phyloP scores from a whole-genome alignment of 768 basidiomycete genomes.

The Paxillus rubicundulus region DNA sequence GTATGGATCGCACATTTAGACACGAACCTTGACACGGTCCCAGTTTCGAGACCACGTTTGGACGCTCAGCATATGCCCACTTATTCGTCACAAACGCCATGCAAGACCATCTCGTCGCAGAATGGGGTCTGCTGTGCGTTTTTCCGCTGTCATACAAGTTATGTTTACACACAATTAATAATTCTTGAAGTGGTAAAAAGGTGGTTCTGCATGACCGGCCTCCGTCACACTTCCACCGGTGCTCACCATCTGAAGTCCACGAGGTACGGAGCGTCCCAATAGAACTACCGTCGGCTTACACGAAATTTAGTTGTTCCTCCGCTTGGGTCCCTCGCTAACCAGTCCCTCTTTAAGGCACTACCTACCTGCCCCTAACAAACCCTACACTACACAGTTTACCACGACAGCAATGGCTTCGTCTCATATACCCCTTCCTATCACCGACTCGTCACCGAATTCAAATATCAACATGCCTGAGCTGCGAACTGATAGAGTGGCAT shows the following conservation, averaged over 20 bases:
- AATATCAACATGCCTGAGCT: conserved; percentile 42
- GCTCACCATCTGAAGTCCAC: conserved; percentile 69
- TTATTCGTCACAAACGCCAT: conserved; percentile 92
- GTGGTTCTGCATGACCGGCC: conserved; percentile 88
- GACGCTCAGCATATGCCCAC: conserved; percentile 80
- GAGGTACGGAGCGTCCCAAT: conserved; percentile 47
- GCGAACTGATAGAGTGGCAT: conserved; percentile 74
- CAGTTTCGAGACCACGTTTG: conserved; percentile 86
- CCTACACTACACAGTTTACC: conserved; percentile 67
- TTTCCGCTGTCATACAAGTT: not conserved
- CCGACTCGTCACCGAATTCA: conserved; percentile 16
- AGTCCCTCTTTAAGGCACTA: conserved; percentile 43
- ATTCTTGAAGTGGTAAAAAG: conserved; percentile 61
- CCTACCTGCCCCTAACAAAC: conserved; percentile 48
- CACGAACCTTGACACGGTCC: conserved; percentile 5
- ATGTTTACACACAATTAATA: not conserved
- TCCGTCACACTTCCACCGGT: conserved; percentile 76
- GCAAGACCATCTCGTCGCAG: conserved; percentile 61
- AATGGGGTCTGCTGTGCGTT: conserved; percentile 78
- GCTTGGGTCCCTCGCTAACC: conserved; percentile 40
- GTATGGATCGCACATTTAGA: not conserved
- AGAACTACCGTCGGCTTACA: not conserved
- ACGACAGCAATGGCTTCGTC: conserved; percentile 28
- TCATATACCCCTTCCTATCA: conserved; percentile 30
- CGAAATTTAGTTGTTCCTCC: conserved; percentile 46